These are phyloP conservation scores for Fusarium subglutinans DNA, from an alignment of 2,329 filamentous ascomycete species.

Conservation along the genomic window DNA sequence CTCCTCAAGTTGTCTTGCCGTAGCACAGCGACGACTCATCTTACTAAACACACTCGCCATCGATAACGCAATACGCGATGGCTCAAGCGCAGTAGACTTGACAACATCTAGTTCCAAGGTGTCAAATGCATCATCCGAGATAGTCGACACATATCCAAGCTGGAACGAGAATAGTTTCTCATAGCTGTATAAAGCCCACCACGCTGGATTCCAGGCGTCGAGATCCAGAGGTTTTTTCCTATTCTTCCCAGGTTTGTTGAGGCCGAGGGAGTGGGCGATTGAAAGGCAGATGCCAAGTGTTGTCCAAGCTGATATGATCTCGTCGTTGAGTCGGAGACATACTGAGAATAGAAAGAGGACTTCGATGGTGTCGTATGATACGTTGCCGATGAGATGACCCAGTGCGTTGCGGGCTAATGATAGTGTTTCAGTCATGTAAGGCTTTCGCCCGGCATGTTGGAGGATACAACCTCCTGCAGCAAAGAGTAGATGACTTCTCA, in stretches of 20 bases:
- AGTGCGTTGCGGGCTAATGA: neutral
- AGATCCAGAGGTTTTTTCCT: neutral
- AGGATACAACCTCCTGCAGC: neutral
- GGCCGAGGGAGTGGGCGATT: neutral
- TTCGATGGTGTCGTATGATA: neutral
- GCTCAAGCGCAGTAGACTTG: fast-evolving
- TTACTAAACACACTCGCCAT: neutral
- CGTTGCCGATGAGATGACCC: neutral
- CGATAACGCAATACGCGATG: fast-evolving
- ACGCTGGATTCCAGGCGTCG: neutral
- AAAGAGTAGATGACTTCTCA: neutral
- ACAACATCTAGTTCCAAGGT: neutral
- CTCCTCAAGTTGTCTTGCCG: slow-evolving; percentile 1
- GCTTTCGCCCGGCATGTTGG: neutral
- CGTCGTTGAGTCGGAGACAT: slow-evolving; percentile 2
- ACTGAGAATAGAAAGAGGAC: neutral
- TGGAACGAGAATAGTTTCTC: slow-evolving; percentile 1
- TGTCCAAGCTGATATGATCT: slow-evolving; percentile 5
- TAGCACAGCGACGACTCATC: neutral
- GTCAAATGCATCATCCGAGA: neutral
- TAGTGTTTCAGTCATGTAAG: neutral
- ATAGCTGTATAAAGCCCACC: slow-evolving; percentile 9
- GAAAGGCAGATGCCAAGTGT: neutral
- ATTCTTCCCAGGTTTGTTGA: fast-evolving
- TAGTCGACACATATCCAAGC: neutral